Base-by-base conservation (phyloP, 169 alveolate species). In the Plasmodium vinckei region DNA sequence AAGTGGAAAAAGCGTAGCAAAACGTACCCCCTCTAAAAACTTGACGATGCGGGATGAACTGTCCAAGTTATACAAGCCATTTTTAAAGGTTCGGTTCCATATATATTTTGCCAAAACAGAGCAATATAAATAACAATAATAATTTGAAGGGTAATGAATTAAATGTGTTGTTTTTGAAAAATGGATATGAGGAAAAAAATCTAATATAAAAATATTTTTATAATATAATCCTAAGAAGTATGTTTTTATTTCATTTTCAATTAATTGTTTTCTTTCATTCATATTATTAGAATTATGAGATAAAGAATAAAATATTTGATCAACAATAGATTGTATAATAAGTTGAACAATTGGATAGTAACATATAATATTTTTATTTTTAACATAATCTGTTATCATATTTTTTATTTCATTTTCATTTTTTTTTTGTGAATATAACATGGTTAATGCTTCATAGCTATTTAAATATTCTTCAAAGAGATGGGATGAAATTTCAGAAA, bases 401-500 rank as follows among this genome's bases (percentile, higher is more conserved):
- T 65, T 64, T 13, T 49, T 23, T 12, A 13, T 33, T n/a, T 65
- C 63, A 60, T 39, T 12, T n/a, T 39, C 27, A 42, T 59, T 13
- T 17, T 49, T 61, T 33, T 33, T 33, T 33, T 33, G 42, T 6
- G 63, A 27, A 47, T 86, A 86, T 54, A 86, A 51, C 21, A 60
- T 19, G 19, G 71, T 25, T 33, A 86, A 53, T 12, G 77, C 65
- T 25, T 69, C 91, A 51, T 71, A 70, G 49, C 68, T 69, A 65
- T 68, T 86, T 70, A 86, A 86, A 71, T 86, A 86, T 15, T 68
- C 87, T 64, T 94, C 96, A 72, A 94, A 94, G 47, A 94, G 91
- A 47, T 94, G 96, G 19, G 96, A 94, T 1, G 96, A 87, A 72
- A 94, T 92, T 59, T 94, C 96, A 9, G 96, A 94, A 88, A 92